Evolutionary conservation across 2,329 filamentous ascomycete genomes (phyloP), one percentile per base, ranked within the genome.

Genomic region (Aureobasidium sp.): DNA sequence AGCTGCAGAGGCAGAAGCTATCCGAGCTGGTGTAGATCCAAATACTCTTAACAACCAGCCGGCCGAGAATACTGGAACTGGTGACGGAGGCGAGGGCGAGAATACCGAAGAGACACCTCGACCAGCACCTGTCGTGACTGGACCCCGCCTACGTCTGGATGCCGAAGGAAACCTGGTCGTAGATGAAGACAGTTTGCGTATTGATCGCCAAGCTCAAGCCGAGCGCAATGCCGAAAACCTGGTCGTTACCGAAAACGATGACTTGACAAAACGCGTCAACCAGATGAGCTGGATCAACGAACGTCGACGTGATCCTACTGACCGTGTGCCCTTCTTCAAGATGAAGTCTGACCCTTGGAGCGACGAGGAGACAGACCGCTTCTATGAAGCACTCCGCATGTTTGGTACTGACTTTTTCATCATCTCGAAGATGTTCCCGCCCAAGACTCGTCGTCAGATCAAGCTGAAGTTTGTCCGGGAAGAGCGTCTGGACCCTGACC

Each of bases 401-500:
- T 92, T 91, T 70, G 90, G 90, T 62, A 93, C 89, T 1, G 89
- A 93, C 71, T 95, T 94, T 70, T 82, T 87, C 71, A 89, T 90
- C 75, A 91, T 95, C 68, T 82, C 84, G 63, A 84, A 84, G 68
- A 85, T 91, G 81, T 92, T 95, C 69, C 83, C 85, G 1, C 82
- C 83, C 65, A 86, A 87, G 69, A 88, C 83, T 64, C 82, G 90
- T 20, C 83, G 87, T 36, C 85, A 89, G 72, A 82, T 94, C 75
- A 93, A 93, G 76, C 82, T 87, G 66, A 94, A 94, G 72, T 94
- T 90, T 76, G 89, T 87, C 68, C 86, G 87, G 64, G 90, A 94
- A 74, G 90, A 94, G 75, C 80, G 84, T 37, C 78, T 84, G 59
- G 81, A 87, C 65, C 85, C 88, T 0, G 75, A 77, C 3, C 81